Evolutionary conservation across 2,329 filamentous ascomycete genomes (phyloP).

Genomic region (Neofusicoccum ribis): DNA sequence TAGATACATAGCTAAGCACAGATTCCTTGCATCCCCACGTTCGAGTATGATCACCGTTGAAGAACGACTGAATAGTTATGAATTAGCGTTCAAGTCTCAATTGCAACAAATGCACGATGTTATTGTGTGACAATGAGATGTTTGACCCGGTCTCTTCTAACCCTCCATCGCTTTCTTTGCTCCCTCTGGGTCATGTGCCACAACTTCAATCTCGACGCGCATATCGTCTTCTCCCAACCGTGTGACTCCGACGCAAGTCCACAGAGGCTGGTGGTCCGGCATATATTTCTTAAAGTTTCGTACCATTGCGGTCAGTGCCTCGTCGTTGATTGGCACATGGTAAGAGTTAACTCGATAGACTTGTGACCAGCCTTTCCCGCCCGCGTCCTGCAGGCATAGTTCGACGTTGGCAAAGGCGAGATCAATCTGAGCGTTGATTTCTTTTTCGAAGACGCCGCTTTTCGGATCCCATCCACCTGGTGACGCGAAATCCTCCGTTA

Average conservation of each 20-base stretch:
- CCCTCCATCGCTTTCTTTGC: no score
- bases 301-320: conserved; percentile 25
- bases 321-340: conserved; percentile 25
- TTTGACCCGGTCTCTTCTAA: no score
- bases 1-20: no score
- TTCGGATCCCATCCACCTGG: conserved; percentile 38
- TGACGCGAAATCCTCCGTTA: not conserved
- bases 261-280: conserved; percentile 28
- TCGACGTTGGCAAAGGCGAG: conserved; percentile 61
- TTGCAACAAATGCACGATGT: no score
- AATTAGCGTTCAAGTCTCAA: no score
- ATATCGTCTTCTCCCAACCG: conserved; percentile 43
- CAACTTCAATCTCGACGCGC: conserved; percentile 28
- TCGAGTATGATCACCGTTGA: no score
- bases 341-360: conserved; percentile 43
- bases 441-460: conserved; percentile 24
- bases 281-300: conserved; percentile 30
- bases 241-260: conserved; percentile 27
- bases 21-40: no score
- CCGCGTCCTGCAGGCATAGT: conserved; percentile 51
- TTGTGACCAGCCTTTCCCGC: conserved; percentile 57
- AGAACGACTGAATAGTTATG: no score
- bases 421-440: conserved; percentile 34
- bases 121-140: no score
- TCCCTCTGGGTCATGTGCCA: conserved; percentile 1